Base-by-base conservation (phyloP, 1,284 basidiomycete genomes). In the Naganishia albida region DNA sequence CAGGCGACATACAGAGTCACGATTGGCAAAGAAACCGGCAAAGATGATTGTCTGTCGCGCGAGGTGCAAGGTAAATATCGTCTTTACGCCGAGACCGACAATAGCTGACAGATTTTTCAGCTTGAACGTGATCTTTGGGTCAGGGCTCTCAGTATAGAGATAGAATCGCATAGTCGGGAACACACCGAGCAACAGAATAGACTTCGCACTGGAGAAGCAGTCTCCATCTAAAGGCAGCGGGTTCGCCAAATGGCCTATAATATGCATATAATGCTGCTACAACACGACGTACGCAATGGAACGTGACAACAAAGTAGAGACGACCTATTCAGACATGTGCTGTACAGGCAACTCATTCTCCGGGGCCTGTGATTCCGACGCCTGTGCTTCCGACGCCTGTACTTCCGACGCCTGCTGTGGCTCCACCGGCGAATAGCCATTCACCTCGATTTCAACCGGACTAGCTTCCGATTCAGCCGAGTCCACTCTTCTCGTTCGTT, bases 101-200 rank as follows among this genome's bases (percentile, higher is more conserved):
- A 13, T 44, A n/a, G 39, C n/a, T 56, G 12, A 40, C 46, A 43
- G 26, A n/a, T 6, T 12, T 18, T 30, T 23, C 23, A 79, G 78
- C 74, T 80, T 50, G 78, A 80, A 64, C 67, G 78, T 25, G 77
- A 80, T 70, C 63, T 74, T n/a, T 80, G 78, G 78, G 72, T 80
- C 0, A 77, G 77, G 75, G 75, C 73, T 7, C 70, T 78, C 52
- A 77, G 78, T 63, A 72, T 74, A 20, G 78, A 80, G 67, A 78
- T 76, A 71, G 77, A 80, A 64, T 64, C 77, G 16, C 72, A 74
- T 51, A 72, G 73, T 3, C 70, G 75, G 42, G 54, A 65, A 10
- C 73, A 78, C 64, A 38, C 57, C 7, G 53, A 63, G 13, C 56
- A 64, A 12, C 53, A 70, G 0, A 59, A 62, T 39, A 63, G 72